Evolutionary conservation across 192 early-diverging fungal genomes (phyloP).

Genomic region (Backusella parvicylindrica): DNA sequence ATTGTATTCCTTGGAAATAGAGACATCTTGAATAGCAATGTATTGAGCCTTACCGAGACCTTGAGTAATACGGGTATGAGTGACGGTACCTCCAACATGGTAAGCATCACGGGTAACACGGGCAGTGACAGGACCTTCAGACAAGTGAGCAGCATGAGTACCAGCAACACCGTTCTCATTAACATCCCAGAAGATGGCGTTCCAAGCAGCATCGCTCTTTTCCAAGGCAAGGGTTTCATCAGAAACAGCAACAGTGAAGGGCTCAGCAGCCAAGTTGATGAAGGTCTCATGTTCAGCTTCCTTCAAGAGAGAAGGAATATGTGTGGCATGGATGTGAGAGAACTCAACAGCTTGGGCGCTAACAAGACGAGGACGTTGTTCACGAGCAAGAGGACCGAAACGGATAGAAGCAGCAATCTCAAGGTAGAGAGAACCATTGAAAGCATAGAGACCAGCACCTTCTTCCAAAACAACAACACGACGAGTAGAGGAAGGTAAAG

Average conservation of each 20-base stretch:
- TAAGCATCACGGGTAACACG: conserved; percentile 52
- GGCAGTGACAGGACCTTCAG: conserved; percentile 27
- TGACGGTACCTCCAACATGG: conserved; percentile 54
- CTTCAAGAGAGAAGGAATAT: conserved; percentile 20
- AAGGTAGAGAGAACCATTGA: conserved; percentile 66
- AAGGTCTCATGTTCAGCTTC: conserved; percentile 8
- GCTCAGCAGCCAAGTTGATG: conserved; percentile 28
- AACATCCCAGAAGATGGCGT: conserved; percentile 37
- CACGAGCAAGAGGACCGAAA: conserved; percentile 39
- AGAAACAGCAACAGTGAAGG: conserved; percentile 10
- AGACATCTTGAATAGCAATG: conserved; percentile 60
- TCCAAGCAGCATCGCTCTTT: not conserved
- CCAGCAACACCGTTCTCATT: conserved; percentile 18
- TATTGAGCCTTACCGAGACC: conserved; percentile 39
- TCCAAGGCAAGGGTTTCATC: conserved; percentile 10
- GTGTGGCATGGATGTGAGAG: conserved; percentile 17
- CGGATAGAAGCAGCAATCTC: conserved; percentile 72
- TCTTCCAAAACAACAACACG: conserved; percentile 76
- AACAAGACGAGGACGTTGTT: conserved; percentile 39
- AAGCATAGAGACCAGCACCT: conserved; percentile 40
- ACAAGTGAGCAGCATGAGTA: conserved; percentile 40
- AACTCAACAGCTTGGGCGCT: conserved; percentile 49
- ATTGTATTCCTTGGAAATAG: conserved; percentile 57
- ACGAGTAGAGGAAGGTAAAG: conserved; percentile 64
- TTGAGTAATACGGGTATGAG: conserved; percentile 47